Conservation (phyloP, 495 filamentous ascomycete genomes). For the Pseudevernia furfuracea region DNA sequence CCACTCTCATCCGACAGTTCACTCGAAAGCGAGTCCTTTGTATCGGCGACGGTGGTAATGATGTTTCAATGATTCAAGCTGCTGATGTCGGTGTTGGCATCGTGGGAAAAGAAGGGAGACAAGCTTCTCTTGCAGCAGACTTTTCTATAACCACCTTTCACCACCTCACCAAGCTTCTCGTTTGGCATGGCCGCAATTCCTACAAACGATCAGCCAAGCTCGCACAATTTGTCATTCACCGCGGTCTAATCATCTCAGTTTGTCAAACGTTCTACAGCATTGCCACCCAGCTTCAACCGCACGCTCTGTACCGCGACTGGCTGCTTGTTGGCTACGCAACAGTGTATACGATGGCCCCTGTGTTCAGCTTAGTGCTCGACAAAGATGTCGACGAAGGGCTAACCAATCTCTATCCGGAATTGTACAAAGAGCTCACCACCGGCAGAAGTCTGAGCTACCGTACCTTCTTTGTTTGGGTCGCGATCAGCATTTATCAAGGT, state of each 20-base stretch:
- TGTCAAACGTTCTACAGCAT: conserved; percentile 98
- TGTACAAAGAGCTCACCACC: conserved; percentile 90
- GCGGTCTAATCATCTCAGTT: conserved; percentile 86
- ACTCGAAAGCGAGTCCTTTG: conserved; percentile 93
- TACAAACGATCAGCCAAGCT: conserved; percentile 96
- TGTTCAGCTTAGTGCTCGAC: conserved; percentile 94
- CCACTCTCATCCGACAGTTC: conserved; percentile 79
- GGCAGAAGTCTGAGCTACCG: conserved; percentile 80
- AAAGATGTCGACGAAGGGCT: conserved; percentile 88
- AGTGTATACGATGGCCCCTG: conserved; percentile 88
- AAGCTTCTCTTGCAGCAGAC: conserved; percentile 90
- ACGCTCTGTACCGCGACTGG: conserved; percentile 94
- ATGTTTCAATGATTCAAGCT: conserved; percentile 98
- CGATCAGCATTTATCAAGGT: conserved; percentile 91
- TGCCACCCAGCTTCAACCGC: conserved; percentile 80
- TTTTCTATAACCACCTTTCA: conserved; percentile 93
- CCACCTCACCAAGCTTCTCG: conserved; percentile 90
- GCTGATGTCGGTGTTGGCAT: conserved; percentile 97
- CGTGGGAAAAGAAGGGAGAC: conserved; percentile 93
- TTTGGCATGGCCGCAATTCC: conserved; percentile 96
- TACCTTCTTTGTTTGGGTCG: conserved; percentile 96
- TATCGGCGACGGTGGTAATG: conserved; percentile 96
- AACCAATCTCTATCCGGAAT: conserved; percentile 90
- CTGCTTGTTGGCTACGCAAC: conserved; percentile 95
- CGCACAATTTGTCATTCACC: conserved; percentile 96